Evolutionary conservation across 1,284 basidiomycete genomes (phyloP).

Genomic region (Leccinum cinnamomeum): DNA sequence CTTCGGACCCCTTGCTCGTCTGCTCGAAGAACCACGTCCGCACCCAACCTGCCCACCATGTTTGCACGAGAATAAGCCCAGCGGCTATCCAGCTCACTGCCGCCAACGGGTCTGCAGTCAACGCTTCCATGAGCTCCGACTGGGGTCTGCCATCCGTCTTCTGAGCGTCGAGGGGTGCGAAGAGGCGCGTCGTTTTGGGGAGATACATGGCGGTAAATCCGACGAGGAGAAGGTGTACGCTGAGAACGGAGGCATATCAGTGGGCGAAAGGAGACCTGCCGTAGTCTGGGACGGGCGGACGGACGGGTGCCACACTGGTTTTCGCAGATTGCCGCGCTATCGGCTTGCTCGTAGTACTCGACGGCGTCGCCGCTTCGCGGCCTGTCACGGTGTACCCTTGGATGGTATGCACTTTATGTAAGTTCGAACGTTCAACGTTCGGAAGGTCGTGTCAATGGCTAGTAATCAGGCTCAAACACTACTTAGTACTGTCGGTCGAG

Average conservation of each 20-base stretch:
- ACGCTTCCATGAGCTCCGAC: conserved; percentile 59
- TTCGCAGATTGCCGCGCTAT: not conserved
- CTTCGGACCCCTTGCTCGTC: conserved; percentile 28
- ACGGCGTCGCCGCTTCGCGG: not conserved
- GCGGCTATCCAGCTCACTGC: conserved; percentile 63
- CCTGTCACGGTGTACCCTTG: conserved; percentile 3
- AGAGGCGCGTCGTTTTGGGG: conserved; percentile 56
- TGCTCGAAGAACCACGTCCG: conserved; percentile 51
- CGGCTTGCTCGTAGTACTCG: conserved; percentile 5
- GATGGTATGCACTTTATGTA: conserved; percentile 7
- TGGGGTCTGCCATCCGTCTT: conserved; percentile 62
- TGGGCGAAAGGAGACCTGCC: conserved; percentile 43
- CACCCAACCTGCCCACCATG: conserved; percentile 75
- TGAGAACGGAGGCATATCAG: conserved; percentile 75
- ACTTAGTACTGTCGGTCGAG: too few species aligned
- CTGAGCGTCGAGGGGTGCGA: conserved; percentile 34
- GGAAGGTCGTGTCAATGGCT: not conserved
- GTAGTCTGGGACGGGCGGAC: not conserved
- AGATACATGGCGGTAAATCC: conserved; percentile 64
- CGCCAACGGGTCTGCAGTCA: conserved; percentile 62
- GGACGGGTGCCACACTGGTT: conserved; percentile 1
- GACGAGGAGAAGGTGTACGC: conserved; percentile 68
- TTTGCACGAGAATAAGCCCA: conserved; percentile 59
- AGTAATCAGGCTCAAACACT: too few species aligned
- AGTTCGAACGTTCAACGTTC: not conserved